Percentiles rank a stretch among this genome's conserved stretches.
phyloP scores from a whole-genome alignment of 2,329 filamentous ascomycete genomes.

The Tolypocladium inflatum region DNA sequence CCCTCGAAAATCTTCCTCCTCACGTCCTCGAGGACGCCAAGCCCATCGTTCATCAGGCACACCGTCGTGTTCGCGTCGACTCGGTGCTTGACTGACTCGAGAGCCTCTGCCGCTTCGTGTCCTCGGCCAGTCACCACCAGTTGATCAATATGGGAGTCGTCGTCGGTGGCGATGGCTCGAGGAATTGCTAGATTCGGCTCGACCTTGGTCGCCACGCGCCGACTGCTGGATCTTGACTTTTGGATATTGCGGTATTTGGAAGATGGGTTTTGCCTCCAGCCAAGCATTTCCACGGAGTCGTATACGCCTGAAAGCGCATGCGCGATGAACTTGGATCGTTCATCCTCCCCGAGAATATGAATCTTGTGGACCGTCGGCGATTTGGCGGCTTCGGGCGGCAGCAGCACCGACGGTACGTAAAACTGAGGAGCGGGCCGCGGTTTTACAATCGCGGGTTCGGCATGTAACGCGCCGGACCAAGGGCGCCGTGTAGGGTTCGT shows the following conservation, averaged over 20 bases:
- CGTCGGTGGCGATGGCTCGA: slow-evolving; percentile 8
- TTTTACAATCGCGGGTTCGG: slow-evolving; percentile 6
- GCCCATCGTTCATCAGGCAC: slow-evolving; percentile 69
- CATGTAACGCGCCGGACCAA: slow-evolving; percentile 10
- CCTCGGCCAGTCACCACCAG: slow-evolving; percentile 55
- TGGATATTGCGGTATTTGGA: slow-evolving; percentile 22
- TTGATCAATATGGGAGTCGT: slow-evolving; percentile 52
- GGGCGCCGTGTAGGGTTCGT: slow-evolving; percentile 9
- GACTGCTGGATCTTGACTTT: slow-evolving; percentile 9
- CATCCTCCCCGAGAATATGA: slow-evolving; percentile 31
- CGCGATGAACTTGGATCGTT: slow-evolving; percentile 29
- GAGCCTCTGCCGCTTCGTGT: slow-evolving; percentile 45
- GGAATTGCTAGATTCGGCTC: slow-evolving; percentile 12
- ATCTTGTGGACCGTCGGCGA: slow-evolving; percentile 27
- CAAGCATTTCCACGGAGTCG: slow-evolving; percentile 27
- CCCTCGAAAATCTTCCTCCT: slow-evolving; percentile 63
- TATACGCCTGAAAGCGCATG: slow-evolving; percentile 31
- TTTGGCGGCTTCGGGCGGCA: slow-evolving; percentile 20
- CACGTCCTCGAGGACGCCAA: slow-evolving; percentile 75
- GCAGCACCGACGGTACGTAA: slow-evolving; percentile 25
- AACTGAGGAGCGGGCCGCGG: slow-evolving; percentile 11
- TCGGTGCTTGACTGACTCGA: slow-evolving; percentile 53
- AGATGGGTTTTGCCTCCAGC: slow-evolving; percentile 13
- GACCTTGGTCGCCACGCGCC: slow-evolving; percentile 7
- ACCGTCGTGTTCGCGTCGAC: slow-evolving; percentile 62